Evolutionary conservation across 176 grass and related monocot genomes (phyloP).

Genomic region (Alopecurus myosuroides): DNA sequence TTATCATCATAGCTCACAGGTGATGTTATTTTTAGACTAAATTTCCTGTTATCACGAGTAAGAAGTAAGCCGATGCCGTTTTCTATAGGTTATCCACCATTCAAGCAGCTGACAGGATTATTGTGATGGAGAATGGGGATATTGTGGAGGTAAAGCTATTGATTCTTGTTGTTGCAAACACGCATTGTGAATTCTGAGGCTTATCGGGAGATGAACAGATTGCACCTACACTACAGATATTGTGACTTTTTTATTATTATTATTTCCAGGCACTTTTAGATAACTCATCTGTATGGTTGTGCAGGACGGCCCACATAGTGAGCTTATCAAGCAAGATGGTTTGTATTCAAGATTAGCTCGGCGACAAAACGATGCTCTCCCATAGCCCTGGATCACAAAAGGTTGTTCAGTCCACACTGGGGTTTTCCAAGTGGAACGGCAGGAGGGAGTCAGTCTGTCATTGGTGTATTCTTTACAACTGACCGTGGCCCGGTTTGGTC

Average conservation of each 20-base stretch:
- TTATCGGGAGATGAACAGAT: background rate
- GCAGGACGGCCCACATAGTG: constrained; percentile 76
- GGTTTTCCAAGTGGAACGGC: constrained; percentile 10
- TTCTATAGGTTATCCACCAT: constrained; percentile 83
- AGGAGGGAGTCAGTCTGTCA: background rate
- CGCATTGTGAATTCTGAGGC: background rate
- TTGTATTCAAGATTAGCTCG: constrained; percentile 86
- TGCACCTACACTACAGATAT: background rate
- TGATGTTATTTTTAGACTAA: constrained; percentile 12
- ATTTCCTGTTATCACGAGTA: constrained; percentile 22
- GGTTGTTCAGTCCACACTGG: constrained; percentile 10
- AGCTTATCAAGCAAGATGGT: constrained; percentile 75
- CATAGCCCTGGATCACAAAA: constrained; percentile 28
- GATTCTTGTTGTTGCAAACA: background rate
- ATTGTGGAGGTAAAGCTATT: constrained; percentile 75
- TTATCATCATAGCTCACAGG: constrained; percentile 98
- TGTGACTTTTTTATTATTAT: background rate
- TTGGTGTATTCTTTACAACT: constrained; percentile 25
- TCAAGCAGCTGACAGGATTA: constrained; percentile 89
- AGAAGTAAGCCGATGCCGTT: background rate
- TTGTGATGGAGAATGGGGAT: constrained; percentile 84
- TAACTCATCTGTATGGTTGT: constrained; percentile 1
- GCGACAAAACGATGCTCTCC: constrained; percentile 66
- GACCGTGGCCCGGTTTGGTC: background rate
- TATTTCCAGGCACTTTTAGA: background rate